Percentiles rank a stretch among this genome's conserved stretches.
Evolutionary conservation across 192 early-diverging fungal species (phyloP).

Genomic region (Entomortierella beljakovae): DNA sequence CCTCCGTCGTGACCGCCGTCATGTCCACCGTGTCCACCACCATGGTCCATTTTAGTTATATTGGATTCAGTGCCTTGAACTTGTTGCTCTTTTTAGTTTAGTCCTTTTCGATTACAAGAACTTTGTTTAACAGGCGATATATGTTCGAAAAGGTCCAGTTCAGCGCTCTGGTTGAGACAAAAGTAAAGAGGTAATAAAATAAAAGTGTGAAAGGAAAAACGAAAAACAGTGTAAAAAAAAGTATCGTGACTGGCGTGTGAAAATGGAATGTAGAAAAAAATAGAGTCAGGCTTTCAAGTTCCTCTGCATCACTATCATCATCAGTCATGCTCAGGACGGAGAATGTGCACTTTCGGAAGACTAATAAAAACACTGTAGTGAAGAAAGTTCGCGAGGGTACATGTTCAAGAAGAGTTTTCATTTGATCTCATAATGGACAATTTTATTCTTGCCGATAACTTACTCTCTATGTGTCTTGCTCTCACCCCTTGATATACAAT

Average conservation of each 20-base stretch:
- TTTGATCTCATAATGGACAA: background rate
- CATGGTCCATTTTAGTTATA: constrained; percentile 24
- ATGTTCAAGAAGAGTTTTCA: background rate
- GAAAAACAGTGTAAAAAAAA: too few species aligned
- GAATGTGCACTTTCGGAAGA: constrained; percentile 61
- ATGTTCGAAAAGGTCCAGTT: too few species aligned
- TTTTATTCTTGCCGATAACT: background rate
- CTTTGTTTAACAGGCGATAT: too few species aligned
- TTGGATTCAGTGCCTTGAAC: too few species aligned
- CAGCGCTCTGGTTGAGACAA: too few species aligned
- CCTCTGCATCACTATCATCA: background rate
- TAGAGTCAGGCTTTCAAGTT: background rate
- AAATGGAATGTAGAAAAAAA: background rate
- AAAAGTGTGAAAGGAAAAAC: too few species aligned
- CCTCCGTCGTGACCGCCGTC: constrained; percentile 40
- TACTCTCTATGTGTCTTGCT: background rate
- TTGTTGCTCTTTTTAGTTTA: too few species aligned
- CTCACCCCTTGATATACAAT: background rate
- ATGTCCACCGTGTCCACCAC: constrained; percentile 61
- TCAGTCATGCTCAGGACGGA: constrained; percentile 36
- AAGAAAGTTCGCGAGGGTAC: constrained; percentile 67
- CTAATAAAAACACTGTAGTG: constrained; percentile 61
- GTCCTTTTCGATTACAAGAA: too few species aligned
- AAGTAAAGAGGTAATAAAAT: too few species aligned
- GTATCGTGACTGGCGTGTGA: background rate